Conservation (phyloP, 192 early-diverging fungal genomes). For the Coemansia sp. region DNA sequence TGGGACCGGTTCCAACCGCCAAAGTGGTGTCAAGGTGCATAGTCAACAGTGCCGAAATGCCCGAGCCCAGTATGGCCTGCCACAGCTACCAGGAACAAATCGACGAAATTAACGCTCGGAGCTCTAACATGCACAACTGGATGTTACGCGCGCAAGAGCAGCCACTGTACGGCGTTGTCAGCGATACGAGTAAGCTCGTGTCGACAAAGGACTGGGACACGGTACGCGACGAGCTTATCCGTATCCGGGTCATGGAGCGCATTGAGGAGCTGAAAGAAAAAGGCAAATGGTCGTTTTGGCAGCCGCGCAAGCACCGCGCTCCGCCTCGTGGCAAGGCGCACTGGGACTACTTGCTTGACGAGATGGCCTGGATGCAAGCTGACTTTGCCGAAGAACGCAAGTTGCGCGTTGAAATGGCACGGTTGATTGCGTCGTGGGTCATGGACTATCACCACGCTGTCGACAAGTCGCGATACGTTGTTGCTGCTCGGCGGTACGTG, state of each 20-base stretch:
- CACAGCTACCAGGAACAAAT: constrained; percentile 28
- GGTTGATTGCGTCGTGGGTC: constrained; percentile 43
- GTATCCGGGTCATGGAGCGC: constrained; percentile 46
- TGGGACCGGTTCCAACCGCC: constrained; percentile 21
- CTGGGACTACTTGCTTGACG: constrained; percentile 55
- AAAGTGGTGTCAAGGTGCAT: constrained; percentile 9
- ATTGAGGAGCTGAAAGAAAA: constrained; percentile 51
- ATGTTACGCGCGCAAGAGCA: constrained; percentile 43
- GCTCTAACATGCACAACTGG: constrained; percentile 43
- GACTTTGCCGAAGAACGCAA: constrained; percentile 55
- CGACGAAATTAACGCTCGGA: constrained; percentile 35
- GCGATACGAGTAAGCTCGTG: constrained; percentile 26
- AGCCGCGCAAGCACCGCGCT: constrained; percentile 46
- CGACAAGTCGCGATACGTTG: constrained; percentile 45
- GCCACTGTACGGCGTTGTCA: constrained; percentile 31
- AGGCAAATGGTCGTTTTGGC: constrained; percentile 53
- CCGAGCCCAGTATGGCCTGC: constrained; percentile 11
- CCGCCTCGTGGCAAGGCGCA: constrained; percentile 54
- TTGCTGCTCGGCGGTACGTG: constrained; percentile 16
- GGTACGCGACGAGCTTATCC: constrained; percentile 49
- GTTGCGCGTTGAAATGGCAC: constrained; percentile 43
- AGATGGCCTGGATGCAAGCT: constrained; percentile 51
- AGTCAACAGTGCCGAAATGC: constrained; percentile 16
- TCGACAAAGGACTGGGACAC: constrained; percentile 46
- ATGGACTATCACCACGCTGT: constrained; percentile 51